Evolutionary conservation across 2,329 filamentous ascomycete species (phyloP), one percentile per base, ranked within the genome.

Genomic region (Thielaviopsis euricoi): DNA sequence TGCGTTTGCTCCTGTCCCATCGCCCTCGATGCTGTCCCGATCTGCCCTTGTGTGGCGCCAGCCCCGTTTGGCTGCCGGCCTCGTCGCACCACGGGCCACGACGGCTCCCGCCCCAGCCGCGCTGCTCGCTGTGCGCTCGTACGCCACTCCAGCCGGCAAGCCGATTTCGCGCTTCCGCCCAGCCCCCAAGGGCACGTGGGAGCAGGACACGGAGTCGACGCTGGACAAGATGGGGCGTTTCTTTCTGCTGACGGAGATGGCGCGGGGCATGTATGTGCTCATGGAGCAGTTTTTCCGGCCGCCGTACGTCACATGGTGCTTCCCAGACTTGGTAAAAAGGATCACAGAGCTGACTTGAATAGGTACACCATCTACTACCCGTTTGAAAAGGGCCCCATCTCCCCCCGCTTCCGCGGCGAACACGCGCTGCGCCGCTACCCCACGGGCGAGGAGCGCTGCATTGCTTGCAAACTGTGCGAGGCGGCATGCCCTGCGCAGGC

Each of bases 401-500:
- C 90, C 40, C 93, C 93, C 61, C 86, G 93, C 65, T 98, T 98
- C 83, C 87, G 93, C 72, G 93, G 93, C 71, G 93, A 98, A 74
- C 93, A 98, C 76, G 93, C 93, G 64, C 80, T 98, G 63, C 85
- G 93, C 72, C 83, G 93, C 68, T 98, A 98, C 73, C 93, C 93
- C 29, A 94, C 91, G 2, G 93, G 93, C 64, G 93, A 98, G 76
- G 93, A 98, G 77, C 87, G 93, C 66, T 98, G 93, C 78, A 98
- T 98, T 73, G 93, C 93, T 65, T 98, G 93, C 87, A 98, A 98
- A 79, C 84, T 98, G 60, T 98, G 93, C 76, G 93, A 98, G 76
- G 93, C 93, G 66, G 79, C 97, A 69, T 98, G 93, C 80, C 93
- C 93, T 49, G 93, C 93, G 59, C 88, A 95, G 74, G 93, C 93